Evolutionary conservation across 2,329 filamentous ascomycete genomes (phyloP), one percentile per base, ranked within the genome.

Genomic region (Penicillium hesseltinei): DNA sequence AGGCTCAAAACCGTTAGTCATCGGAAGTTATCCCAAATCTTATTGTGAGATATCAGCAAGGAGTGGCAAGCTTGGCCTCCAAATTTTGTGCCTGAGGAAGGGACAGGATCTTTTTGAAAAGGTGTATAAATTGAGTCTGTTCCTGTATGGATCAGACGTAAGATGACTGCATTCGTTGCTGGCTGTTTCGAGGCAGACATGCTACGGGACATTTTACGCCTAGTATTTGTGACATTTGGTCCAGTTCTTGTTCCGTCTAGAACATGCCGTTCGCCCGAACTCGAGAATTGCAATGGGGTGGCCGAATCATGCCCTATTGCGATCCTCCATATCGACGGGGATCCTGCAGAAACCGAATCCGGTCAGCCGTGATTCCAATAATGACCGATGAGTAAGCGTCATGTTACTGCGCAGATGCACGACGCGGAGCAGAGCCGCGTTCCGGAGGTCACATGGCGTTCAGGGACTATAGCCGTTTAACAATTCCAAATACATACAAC

Each of bases 401-500:
- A 11, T 3, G 23, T n/a, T 17, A 21, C 25, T 31, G 3, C 21
- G 9, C 5, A 23, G 11, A 15, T 15, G 35, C 13, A 40, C n/a
- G 39, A 21, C 10, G 17, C 4, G 11, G 36, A 51, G 19, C 25
- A 45, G 39, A 52, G 50, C 50, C 50, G 17, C 29, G 21, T 9
- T 11, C 19, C 3, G 17, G n/a, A 23, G 29, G 21, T 33, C 21
- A 19, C 27, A n/a, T 43, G 21, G 27, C 2, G 17, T 10, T 23
- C 19, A 27, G 27, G 21, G 2, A 35, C 17, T 35, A 45, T 36
- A 52, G 8, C 50, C 50, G 8, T 52, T 52, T 52, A 52, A 15
- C 50, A 52, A 52, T 52, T 52, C 39, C 50, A 52, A 52, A 52
- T 52, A 35, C 11, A 3, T 19, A 29, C 21, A 45, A 27, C 39